These are phyloP conservation scores for Agarophyton chilense DNA, from an alignment of 23 red algal genomes.

Conservation along the genomic window DNA sequence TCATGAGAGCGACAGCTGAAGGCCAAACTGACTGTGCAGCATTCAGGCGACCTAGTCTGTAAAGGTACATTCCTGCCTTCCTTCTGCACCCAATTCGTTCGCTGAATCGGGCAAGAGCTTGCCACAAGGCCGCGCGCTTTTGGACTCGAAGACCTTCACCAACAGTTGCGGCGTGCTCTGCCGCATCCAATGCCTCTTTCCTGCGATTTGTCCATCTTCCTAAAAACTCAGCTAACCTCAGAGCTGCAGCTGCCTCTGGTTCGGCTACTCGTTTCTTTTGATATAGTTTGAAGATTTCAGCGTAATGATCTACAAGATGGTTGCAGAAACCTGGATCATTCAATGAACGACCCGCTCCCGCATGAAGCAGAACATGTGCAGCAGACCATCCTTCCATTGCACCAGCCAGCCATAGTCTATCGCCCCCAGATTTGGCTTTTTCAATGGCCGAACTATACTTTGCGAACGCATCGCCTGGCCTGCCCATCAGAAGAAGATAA, in stretches of 20 bases:
- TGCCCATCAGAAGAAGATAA: slow-evolving; percentile 67
- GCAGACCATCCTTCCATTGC: slow-evolving; percentile 83
- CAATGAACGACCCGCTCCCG: slow-evolving; percentile 24
- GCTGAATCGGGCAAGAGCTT: slow-evolving; percentile 69
- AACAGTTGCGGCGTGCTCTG: slow-evolving; percentile 70
- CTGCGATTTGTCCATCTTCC: slow-evolving; percentile 60
- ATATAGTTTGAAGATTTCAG: slow-evolving; percentile 78
- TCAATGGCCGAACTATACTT: slow-evolving; percentile 79
- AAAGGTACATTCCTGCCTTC: slow-evolving; percentile 69
- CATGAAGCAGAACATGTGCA: slow-evolving; percentile 59
- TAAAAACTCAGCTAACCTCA: slow-evolving; percentile 70
- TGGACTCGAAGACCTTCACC: slow-evolving; percentile 57
- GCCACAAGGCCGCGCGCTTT: slow-evolving; percentile 65
- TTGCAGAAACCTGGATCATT: slow-evolving; percentile 31
- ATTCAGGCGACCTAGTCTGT: slow-evolving; percentile 63
- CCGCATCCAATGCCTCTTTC: slow-evolving; percentile 72
- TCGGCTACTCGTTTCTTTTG: slow-evolving; percentile 75
- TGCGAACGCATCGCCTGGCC: slow-evolving; percentile 49
- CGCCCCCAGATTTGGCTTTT: slow-evolving; percentile 61
- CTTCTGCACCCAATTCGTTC: slow-evolving; percentile 63
- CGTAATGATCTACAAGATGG: slow-evolving; percentile 68
- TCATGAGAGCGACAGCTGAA: slow-evolving; percentile 66
- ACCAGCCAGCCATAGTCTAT: slow-evolving; percentile 78
- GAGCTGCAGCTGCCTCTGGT: slow-evolving; percentile 68
- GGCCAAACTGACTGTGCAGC: slow-evolving; percentile 42